These are phyloP conservation scores for Daldinia grandis DNA, from an alignment of 495 filamentous ascomycete species.

Conservation along the genomic window DNA sequence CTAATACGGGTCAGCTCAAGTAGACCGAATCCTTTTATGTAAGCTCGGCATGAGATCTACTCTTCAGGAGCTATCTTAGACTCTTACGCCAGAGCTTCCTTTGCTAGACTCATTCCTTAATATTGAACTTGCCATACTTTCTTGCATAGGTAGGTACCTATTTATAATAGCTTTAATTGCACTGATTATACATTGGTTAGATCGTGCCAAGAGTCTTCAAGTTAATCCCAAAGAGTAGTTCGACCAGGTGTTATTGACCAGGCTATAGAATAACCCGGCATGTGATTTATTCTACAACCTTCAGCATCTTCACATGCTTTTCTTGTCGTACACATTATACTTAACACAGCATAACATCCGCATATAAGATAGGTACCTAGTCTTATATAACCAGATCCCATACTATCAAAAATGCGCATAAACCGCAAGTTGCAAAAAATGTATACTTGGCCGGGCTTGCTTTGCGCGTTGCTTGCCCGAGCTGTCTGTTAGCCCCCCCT, in stretches of 20 bases:
- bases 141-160: too few species aligned
- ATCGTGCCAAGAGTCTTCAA: neutral
- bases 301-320: constrained; percentile 30
- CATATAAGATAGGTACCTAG: constrained; percentile 1
- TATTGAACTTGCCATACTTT: neutral
- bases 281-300: constrained; percentile 14
- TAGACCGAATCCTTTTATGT: constrained; percentile 17
- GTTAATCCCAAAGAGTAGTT: neutral
- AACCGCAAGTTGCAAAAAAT: constrained; percentile 84
- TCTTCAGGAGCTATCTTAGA: neutral
- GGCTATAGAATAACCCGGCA: neutral
- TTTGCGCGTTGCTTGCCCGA: constrained; percentile 83
- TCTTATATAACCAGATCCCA: constrained; percentile 89
- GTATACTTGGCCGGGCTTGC: constrained; percentile 85
- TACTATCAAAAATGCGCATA: constrained; percentile 83
- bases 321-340: neutral
- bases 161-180: neutral
- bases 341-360: neutral
- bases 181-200: neutral
- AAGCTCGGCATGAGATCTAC: constrained; percentile 11
- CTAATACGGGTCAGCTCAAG: constrained; percentile 14
- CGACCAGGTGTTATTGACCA: neutral
- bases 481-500: constrained; percentile 85
- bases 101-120: neutral
- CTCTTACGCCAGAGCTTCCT: neutral